These are phyloP conservation scores for Xylaria sp. DNA, from an alignment of 2,329 filamentous ascomycete genomes.

Conservation along the genomic window DNA sequence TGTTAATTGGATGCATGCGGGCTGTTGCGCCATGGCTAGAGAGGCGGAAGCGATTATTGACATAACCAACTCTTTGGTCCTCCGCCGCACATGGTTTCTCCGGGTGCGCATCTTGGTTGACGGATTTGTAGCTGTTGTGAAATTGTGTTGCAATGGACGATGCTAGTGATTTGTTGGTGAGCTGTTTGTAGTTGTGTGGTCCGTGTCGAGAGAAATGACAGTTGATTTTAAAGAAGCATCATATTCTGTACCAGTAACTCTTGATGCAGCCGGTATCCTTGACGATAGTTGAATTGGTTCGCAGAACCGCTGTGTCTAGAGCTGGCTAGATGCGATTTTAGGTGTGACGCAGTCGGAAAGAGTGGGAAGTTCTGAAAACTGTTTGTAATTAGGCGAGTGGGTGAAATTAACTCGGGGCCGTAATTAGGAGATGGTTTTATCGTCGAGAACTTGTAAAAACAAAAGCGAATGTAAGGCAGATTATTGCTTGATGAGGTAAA, in stretches of 20 bases:
- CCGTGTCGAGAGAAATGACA: constrained; percentile 34
- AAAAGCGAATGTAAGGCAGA: constrained; percentile 40
- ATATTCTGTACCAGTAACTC: constrained; percentile 44
- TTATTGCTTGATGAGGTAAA: constrained; percentile 33
- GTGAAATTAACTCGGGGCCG: constrained; percentile 44
- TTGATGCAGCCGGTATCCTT: constrained; percentile 43
- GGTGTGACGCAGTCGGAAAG: constrained; percentile 36
- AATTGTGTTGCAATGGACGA: constrained; percentile 18
- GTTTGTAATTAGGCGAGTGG: constrained; percentile 40
- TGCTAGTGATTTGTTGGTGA: constrained; percentile 19
- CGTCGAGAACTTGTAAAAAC: constrained; percentile 20
- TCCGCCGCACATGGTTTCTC: constrained; percentile 35
- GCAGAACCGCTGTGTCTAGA: background rate
- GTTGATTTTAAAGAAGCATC: constrained; percentile 43
- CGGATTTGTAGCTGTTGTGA: constrained; percentile 37
- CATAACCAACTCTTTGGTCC: constrained; percentile 35
- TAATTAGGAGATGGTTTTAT: constrained; percentile 40
- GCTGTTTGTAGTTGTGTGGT: constrained; percentile 26
- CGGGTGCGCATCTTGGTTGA: constrained; percentile 25
- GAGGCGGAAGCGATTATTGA: constrained; percentile 42
- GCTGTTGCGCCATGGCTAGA: constrained; percentile 42
- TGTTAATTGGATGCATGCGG: constrained; percentile 51
- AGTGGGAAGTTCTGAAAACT: constrained; percentile 32
- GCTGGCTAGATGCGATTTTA: constrained; percentile 15
- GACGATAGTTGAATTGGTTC: constrained; percentile 21